Percentiles rank a stretch among this genome's conserved stretches.
Evolutionary conservation across 2,329 filamentous ascomycete species (phyloP).

Genomic region (Didymella sp.): DNA sequence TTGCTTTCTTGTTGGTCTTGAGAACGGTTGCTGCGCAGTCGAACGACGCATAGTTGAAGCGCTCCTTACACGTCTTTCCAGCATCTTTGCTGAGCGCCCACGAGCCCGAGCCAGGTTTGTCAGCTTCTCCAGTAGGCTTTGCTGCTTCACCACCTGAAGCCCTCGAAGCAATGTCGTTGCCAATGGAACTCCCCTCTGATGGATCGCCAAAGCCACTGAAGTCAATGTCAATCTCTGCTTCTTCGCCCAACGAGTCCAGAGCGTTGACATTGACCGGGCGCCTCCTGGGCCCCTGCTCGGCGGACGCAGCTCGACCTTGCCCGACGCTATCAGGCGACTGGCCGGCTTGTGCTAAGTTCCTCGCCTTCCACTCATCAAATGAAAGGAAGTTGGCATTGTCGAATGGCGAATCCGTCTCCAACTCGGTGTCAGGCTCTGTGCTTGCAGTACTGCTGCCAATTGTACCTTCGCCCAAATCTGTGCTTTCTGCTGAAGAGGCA

Average conservation of each 20-base stretch:
- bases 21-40: slow-evolving; percentile 93
- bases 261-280: slow-evolving; percentile 67
- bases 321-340: slow-evolving; percentile 75
- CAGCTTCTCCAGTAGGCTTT: slow-evolving; percentile 29
- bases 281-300: slow-evolving; percentile 56
- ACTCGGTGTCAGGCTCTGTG: slow-evolving; percentile 55
- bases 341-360: slow-evolving; percentile 84
- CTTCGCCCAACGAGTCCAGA: slow-evolving; percentile 82
- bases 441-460: slow-evolving; percentile 19
- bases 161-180: slow-evolving; percentile 26
- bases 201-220: slow-evolving; percentile 67
- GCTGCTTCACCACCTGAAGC: slow-evolving; percentile 24
- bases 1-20: slow-evolving; percentile 85
- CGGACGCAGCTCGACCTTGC: slow-evolving; percentile 58
- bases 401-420: slow-evolving; percentile 69
- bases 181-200: slow-evolving; percentile 29
- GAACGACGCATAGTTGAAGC: slow-evolving; percentile 97
- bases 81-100: slow-evolving; percentile 80
- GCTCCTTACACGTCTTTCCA: slow-evolving; percentile 95
- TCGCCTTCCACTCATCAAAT: slow-evolving; percentile 97
- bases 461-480: slow-evolving; percentile 14
- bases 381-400: slow-evolving; percentile 88
- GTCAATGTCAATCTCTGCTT: slow-evolving; percentile 82
- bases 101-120: slow-evolving; percentile 42
- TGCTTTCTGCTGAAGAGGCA: slow-evolving; percentile 16